Base-by-base conservation (phyloP, 2,329 filamentous ascomycete genomes). In the Colletotrichum sp. region DNA sequence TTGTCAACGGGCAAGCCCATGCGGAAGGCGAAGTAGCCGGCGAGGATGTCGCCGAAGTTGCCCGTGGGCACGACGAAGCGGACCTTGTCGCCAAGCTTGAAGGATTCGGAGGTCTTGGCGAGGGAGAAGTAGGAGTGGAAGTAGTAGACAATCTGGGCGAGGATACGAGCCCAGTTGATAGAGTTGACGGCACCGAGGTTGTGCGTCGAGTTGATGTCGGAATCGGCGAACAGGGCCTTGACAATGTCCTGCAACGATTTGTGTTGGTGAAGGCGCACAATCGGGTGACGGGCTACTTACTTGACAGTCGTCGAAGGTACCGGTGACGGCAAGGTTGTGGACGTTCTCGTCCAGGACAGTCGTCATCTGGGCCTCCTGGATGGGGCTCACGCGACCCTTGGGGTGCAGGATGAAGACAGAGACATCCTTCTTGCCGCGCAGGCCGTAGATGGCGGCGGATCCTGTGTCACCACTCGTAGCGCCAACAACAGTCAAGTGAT, bases 361-460 rank as follows among this genome's bases (percentile, higher is more conserved):
- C 1, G 96, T 98, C 97, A 99, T 99, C 87, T 99, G 97, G 6
- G 95, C 94, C 85, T 99, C 95, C 85, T 99, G 97, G 73, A 99
- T 94, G 16, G 96, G 95, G 83, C 94, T 96, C 77, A 99, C 94
- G 79, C 95, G 94, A 77, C 96, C 96, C 85, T 97, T 95, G 30
- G 97, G 97, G 84, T 96, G 94, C 81, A 99, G 90, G 83, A 99
- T 99, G 87, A 98, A 97, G 69, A 99, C 95, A 0, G 95, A 98
- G 18, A 98, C 95, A 89, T 99, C 97, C 86, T 98, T 96, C 92
- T 99, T 99, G 71, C 96, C 96, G 67, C 96, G 89, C 71, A 99
- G 90, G 72, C 97, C 97, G 83, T 99, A 98, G 80, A 99, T 99
- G 79, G 97, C 97, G 13, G 96, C 96, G 32, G 95, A 98, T 28